Evolutionary conservation across 441 rosid species (phyloP), one percentile per base, ranked within the genome.

Genomic region (Croton laevigatus): DNA sequence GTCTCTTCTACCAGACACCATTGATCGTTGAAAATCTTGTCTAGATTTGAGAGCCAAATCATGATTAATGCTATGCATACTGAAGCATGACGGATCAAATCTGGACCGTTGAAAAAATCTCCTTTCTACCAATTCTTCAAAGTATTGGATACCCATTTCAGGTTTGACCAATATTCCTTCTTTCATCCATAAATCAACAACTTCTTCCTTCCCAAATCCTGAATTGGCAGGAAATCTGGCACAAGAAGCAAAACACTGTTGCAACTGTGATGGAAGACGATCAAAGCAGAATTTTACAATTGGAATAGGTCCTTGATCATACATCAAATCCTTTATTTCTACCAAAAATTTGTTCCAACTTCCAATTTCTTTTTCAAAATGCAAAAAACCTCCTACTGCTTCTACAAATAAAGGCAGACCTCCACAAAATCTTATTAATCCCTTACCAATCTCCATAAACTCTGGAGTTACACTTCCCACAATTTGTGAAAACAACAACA

Each of bases 211-310:
- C 46, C 54, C 34, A 67, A 83, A 78, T 65, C 38, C 42, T 1
- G 73, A 66, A 55, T 46, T 72, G 40, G 68, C 46, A 0, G 78
- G 82, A 59, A 83, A 78, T 19, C 78, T 17, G 0, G 82, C 72
- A 77, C 81, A 83, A 6, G 76, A 83, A 9, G 81, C 73, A 4
- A 83, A 83, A 61, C 81, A 80, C 14, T 32, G 74, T 45, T 80
- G 80, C 16, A 80, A 70, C 12, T 76, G 58, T 11, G 80, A 54
- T 16, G 82, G 85, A n/a, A 82, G 76, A 44, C 74, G 74, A 63
- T 76, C 65, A 52, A 76, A 79, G 61, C 82, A 76, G 52, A 82
- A 63, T 54, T 73, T 71, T 0, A 82, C 55, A 17, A 69, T 65
- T 32, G 57, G 75, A 62, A 82, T 72, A 3, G 73, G 68, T 0